Percentiles rank a stretch among this genome's conserved stretches.
phyloP scores from a whole-genome alignment of 2,329 filamentous ascomycete genomes.

The Leptographium radiaticola region DNA sequence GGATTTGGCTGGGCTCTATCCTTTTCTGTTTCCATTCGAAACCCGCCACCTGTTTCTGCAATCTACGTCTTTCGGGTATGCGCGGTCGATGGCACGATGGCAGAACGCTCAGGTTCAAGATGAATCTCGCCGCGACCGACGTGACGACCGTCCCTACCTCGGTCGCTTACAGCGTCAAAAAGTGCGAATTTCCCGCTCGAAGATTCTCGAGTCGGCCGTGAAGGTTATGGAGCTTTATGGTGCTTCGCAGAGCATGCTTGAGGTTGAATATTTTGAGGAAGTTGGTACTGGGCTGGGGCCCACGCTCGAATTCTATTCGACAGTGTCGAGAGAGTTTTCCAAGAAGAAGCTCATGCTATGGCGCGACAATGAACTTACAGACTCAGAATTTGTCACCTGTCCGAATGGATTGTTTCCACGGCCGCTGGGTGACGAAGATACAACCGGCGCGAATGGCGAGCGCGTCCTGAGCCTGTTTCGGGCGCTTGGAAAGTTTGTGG shows the following conservation, averaged over 20 bases:
- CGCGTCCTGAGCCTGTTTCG: constrained; percentile 81
- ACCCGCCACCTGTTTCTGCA: constrained; percentile 93
- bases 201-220: constrained; percentile 89
- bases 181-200: constrained; percentile 88
- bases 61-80: constrained; percentile 96
- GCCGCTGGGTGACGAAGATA: constrained; percentile 71
- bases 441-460: constrained; percentile 64
- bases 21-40: constrained; percentile 96
- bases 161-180: constrained; percentile 91
- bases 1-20: constrained; percentile 83
- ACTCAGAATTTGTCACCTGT: constrained; percentile 70
- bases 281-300: constrained; percentile 92
- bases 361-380: constrained; percentile 73
- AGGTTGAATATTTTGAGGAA: constrained; percentile 98
- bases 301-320: constrained; percentile 95
- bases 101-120: constrained; percentile 78
- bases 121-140: constrained; percentile 68
- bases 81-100: constrained; percentile 94
- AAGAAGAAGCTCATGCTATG: constrained; percentile 96
- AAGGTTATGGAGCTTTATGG: constrained; percentile 99
- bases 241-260: constrained; percentile 86
- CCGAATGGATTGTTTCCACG: constrained; percentile 80
- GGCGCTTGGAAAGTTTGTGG: constrained; percentile 92
- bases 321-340: constrained; percentile 90
- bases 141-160: constrained; percentile 83